A percentile compares a stretch with the other conserved stretches of the same genome.
Conservation (phyloP, 352 stramenopile genomes). For the Pythium biforme region DNA sequence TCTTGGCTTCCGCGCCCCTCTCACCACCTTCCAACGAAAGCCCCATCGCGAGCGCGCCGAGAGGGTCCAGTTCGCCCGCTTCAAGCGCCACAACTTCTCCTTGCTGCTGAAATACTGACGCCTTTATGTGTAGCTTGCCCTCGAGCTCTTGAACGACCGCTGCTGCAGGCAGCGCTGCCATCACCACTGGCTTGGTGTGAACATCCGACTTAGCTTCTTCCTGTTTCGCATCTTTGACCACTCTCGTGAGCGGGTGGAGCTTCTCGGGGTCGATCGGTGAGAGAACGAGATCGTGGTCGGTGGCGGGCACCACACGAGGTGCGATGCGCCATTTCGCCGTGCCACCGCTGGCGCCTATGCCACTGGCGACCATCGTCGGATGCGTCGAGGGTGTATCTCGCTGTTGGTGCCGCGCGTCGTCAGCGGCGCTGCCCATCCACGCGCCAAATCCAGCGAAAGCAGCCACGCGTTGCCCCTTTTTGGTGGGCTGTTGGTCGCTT, state of each 20-base stretch:
- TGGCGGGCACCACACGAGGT: slow-evolving; percentile 31
- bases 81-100: slow-evolving; percentile 59
- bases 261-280: slow-evolving; percentile 30
- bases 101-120: background rate
- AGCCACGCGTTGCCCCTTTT: slow-evolving; percentile 3
- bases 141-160: background rate
- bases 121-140: background rate
- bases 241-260: slow-evolving; percentile 41
- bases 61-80: slow-evolving; percentile 66
- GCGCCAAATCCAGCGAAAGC: background rate
- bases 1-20: background rate
- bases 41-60: slow-evolving; percentile 46
- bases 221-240: background rate
- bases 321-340: slow-evolving; percentile 43
- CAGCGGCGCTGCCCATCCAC: slow-evolving; percentile 19
- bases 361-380: slow-evolving; percentile 1
- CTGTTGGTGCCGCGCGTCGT: background rate
- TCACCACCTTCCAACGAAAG: background rate
- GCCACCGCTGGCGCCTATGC: no score
- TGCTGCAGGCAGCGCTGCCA: no score
- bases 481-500: background rate
- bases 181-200: no score
- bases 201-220: background rate
- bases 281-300: slow-evolving; percentile 26
- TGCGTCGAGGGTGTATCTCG: background rate